Evolutionary conservation across 805 yeast species (phyloP), one percentile per base, ranked within the genome.

Genomic region (Lipomyces starkeyi): DNA sequence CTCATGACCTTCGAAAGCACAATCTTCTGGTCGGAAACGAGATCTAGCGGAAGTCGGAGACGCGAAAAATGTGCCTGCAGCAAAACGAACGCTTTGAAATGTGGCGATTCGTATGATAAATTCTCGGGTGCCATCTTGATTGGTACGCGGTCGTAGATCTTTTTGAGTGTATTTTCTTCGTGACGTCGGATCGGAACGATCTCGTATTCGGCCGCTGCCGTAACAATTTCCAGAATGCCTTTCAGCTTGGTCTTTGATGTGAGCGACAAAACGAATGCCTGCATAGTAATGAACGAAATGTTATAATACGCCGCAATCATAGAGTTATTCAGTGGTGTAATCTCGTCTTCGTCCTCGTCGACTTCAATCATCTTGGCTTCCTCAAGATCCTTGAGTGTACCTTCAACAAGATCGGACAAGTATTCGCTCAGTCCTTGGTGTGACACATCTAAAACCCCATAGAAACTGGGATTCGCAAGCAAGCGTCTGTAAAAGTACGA

Each of bases 31-130:
- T 92, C 97, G 1, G 78, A 74, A 0, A 78, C 80, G 47, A 91
- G 78, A 56, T 91, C 97, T 1, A 83, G 80, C 0, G 93, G 87
- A 2, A 94, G 77, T 2, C 76, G 75, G 3, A 89, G 64, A 62
- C 97, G 81, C 0, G 92, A 86, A 62, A 94, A 85, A 76, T 94
- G 92, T 0, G 96, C 91, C 78, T 93, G 97, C 17, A 93, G 74
- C 47, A 94, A 78, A 27, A 91, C 79, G 73, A 91, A 91, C 0
- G 92, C 86, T 75, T 93, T 93, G 76, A 86, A 85, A 5, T 83
- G 81, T 0, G 91, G 88, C 0, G 90, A 83, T 55, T 80, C 83
- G 32, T 61, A 70, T 49, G 78, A 84, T 58, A 75, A 66, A 32
- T 69, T 68, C 1, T 78, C 76, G 49, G 71, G 75, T 20, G 73